Evolutionary conservation across 2,329 filamentous ascomycete genomes (phyloP), one percentile per base, ranked within the genome.

Genomic region (Cercospora brassicicola): DNA sequence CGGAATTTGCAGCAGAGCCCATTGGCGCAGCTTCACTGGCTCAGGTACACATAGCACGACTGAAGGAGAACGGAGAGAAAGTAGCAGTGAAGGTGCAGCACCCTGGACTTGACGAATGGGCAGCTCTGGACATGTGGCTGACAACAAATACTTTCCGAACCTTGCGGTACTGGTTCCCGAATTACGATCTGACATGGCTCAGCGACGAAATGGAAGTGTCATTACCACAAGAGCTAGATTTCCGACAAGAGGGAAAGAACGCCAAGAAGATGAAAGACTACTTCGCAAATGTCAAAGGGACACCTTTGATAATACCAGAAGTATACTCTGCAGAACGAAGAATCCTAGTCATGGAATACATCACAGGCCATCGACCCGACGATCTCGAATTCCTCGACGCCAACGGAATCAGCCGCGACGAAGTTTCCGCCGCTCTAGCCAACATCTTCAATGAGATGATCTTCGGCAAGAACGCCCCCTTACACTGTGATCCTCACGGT

Each of bases 361-460:
- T 98, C 73, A 88, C 92, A 6, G 95, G 95, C 36, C 88, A 88
- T 73, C 90, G 95, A 20, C 90, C 93, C 2, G 95, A 99, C 78
- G 94, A 99, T 77, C 86, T 98, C 1, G 88, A 88, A 15, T 98
- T 91, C 77, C 84, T 99, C 3, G 95, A 98, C 79, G 83, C 85
- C 6, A 91, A 96, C 78, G 87, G 88, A 67, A 99, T 99, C 77
- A 93, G 96, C 79, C 89, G 95, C 20, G 95, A 98, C 77, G 94
- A 98, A 80, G 95, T 99, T 4, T 96, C 94, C 0, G 94, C 94
- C 1, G 91, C 93, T 0, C 84, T 99, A 3, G 91, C 95, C 0
- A 89, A 90, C 67, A 93, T 99, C 67, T 99, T 99, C 86, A 99
- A 99, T 83, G 94, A 98, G 79, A 99, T 99, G 95, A 97, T 99